Conservation (phyloP, 768 basidiomycete genomes). For the Leccinum broughii region DNA sequence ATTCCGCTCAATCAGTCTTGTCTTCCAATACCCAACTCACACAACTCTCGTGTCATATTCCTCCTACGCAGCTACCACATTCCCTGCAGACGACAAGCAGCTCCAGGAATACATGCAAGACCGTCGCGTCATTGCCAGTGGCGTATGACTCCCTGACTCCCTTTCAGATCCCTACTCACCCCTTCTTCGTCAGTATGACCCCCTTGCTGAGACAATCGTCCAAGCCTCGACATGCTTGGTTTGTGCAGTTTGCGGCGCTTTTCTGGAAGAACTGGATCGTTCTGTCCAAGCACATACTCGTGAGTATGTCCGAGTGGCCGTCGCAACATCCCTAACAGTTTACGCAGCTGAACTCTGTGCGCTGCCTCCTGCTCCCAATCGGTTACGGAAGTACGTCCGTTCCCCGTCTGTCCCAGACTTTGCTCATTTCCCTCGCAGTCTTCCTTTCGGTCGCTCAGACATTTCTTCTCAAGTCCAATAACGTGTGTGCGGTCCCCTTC, state of each 20-base stretch:
- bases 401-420: too few relatives aligned
- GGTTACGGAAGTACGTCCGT: slow-evolving; percentile 49
- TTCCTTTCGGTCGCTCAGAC: slow-evolving; percentile 66
- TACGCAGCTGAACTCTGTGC: slow-evolving; percentile 53
- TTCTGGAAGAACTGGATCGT: slow-evolving; percentile 78
- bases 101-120: slow-evolving; percentile 78
- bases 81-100: slow-evolving; percentile 63
- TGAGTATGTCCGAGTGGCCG: slow-evolving; percentile 34
- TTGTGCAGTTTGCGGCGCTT: slow-evolving; percentile 59
- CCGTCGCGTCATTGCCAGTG: slow-evolving; percentile 61
- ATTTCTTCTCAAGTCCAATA: slow-evolving; percentile 57
- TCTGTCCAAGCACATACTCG: slow-evolving; percentile 62
- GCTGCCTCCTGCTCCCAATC: slow-evolving; percentile 64
- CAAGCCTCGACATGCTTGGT: slow-evolving; percentile 19
- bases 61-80: slow-evolving; percentile 53
- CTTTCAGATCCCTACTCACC: slow-evolving; percentile 14
- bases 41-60: neutral
- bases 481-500: slow-evolving; percentile 41
- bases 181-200: slow-evolving; percentile 69
- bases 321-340: slow-evolving; percentile 3
- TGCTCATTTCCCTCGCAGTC: slow-evolving; percentile 25
- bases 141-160: slow-evolving; percentile 45
- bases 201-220: slow-evolving; percentile 72
- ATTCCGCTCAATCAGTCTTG: too few relatives aligned
- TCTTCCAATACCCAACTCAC: too few relatives aligned